Percentiles rank a stretch among this genome's conserved stretches.
phyloP scores from a whole-genome alignment of 2,329 filamentous ascomycete species.

The Orbilia javanica region DNA sequence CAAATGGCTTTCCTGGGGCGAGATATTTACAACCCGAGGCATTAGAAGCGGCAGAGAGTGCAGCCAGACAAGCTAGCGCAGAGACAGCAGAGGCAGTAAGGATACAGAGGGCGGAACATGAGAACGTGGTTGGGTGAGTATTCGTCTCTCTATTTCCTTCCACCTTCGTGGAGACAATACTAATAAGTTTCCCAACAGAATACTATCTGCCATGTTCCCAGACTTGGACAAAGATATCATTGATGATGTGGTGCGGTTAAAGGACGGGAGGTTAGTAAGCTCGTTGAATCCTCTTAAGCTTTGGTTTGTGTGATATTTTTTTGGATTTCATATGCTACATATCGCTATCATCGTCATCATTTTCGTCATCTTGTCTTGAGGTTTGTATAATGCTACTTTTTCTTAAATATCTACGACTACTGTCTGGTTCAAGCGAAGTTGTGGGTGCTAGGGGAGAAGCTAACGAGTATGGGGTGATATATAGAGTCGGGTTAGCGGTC shows the following conservation, averaged over 20 bases:
- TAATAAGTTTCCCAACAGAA: constrained; percentile 65
- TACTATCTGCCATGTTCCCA: constrained; percentile 94
- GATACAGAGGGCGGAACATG: constrained; percentile 85
- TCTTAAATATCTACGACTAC: constrained; percentile 15
- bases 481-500: constrained; percentile 83
- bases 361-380: constrained; percentile 11
- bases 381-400: constrained; percentile 40
- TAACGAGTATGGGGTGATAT: constrained; percentile 43
- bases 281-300: constrained; percentile 21
- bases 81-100: constrained; percentile 88
- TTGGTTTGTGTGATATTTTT: constrained; percentile 42
- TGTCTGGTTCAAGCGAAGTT: neutral
- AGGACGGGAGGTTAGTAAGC: constrained; percentile 84
- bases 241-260: constrained; percentile 94
- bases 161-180: neutral
- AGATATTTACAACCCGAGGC: constrained; percentile 64
- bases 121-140: constrained; percentile 82
- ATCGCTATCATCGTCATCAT: neutral
- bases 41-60: constrained; percentile 84
- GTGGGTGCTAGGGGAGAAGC: constrained; percentile 29
- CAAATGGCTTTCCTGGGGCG: constrained; percentile 64
- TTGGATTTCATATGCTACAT: constrained; percentile 8
- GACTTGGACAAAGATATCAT: constrained; percentile 94
- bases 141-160: constrained; percentile 11
- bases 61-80: constrained; percentile 88